Conservation (phyloP, 2,329 filamentous ascomycete species). For the Colletotrichum liriopes region DNA sequence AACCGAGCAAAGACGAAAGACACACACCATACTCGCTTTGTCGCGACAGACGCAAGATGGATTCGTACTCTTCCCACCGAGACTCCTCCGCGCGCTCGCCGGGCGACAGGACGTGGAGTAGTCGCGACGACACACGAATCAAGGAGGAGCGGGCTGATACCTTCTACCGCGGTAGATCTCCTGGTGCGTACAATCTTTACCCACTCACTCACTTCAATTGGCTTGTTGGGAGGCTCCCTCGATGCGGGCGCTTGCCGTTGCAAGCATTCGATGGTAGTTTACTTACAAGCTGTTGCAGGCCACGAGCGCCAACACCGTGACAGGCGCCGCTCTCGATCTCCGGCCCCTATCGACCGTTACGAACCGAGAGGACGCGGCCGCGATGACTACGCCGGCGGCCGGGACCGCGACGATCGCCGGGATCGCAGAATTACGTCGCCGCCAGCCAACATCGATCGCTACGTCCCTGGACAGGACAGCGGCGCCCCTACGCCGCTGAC, state of each 20-base stretch:
- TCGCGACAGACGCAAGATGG: slow-evolving; percentile 58
- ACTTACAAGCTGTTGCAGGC: slow-evolving; percentile 55
- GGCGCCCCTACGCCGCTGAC: slow-evolving; percentile 59
- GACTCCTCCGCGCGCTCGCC: slow-evolving; percentile 69
- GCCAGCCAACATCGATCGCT: slow-evolving; percentile 84
- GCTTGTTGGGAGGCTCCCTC: neutral
- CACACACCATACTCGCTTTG: neutral
- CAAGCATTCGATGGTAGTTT: slow-evolving; percentile 24
- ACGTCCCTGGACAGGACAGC: slow-evolving; percentile 81
- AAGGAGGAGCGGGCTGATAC: slow-evolving; percentile 71
- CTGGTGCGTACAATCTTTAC: slow-evolving; percentile 70
- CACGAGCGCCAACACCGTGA: slow-evolving; percentile 70
- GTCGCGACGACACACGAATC: slow-evolving; percentile 66
- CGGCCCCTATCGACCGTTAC: slow-evolving; percentile 80
- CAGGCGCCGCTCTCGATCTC: slow-evolving; percentile 78
- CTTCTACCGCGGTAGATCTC: slow-evolving; percentile 78
- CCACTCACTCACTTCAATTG: neutral
- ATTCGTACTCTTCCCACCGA: slow-evolving; percentile 69
- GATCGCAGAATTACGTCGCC: slow-evolving; percentile 72
- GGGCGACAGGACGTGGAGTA: slow-evolving; percentile 65
- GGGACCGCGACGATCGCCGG: slow-evolving; percentile 71
- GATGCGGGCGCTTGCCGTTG: neutral
- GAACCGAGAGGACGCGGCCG: slow-evolving; percentile 77
- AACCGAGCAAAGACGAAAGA: slow-evolving; percentile 18
- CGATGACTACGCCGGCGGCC: slow-evolving; percentile 74